Conservation (phyloP, 257 asterid species). For the Penstemon davidsonii region DNA sequence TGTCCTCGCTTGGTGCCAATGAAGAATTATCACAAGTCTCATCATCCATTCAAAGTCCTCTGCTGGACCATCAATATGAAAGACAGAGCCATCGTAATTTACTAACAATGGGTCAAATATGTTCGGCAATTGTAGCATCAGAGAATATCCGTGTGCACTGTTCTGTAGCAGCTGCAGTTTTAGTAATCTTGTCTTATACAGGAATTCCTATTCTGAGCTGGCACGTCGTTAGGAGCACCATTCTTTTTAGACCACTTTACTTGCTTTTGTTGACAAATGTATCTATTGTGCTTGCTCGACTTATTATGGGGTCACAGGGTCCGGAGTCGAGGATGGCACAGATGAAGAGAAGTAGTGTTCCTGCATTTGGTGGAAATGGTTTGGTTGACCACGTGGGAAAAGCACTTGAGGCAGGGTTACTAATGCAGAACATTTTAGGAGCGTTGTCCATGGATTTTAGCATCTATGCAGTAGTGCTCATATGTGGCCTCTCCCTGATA, state of each 20-base stretch:
- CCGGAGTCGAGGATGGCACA: slow-evolving; percentile 28
- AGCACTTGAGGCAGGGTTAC: slow-evolving; percentile 55
- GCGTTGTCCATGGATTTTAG: slow-evolving; percentile 76
- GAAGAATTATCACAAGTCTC: slow-evolving; percentile 40
- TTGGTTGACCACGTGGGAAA: slow-evolving; percentile 57
- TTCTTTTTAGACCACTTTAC: slow-evolving; percentile 60
- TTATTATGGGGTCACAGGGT: slow-evolving; percentile 37
- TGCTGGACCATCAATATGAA: slow-evolving; percentile 27
- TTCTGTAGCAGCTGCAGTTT: slow-evolving; percentile 57
- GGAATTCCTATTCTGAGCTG: slow-evolving; percentile 57
- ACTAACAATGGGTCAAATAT: slow-evolving; percentile 42
- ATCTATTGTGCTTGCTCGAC: slow-evolving; percentile 50
- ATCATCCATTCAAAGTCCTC: slow-evolving; percentile 33
- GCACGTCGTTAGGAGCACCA: slow-evolving; percentile 32
- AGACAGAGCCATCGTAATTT: slow-evolving; percentile 30
- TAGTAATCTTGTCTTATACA: slow-evolving; percentile 55
- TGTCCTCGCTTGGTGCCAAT: slow-evolving; percentile 31
- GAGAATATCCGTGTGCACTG: slow-evolving; percentile 54
- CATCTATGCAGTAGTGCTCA: slow-evolving; percentile 57
- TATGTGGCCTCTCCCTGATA: slow-evolving; percentile 47
- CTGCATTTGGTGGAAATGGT: slow-evolving; percentile 39
- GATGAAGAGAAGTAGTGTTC: slow-evolving; percentile 20
- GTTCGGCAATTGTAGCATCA: slow-evolving; percentile 59
- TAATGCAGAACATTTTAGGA: slow-evolving; percentile 46
- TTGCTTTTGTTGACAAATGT: slow-evolving; percentile 65